Evolutionary conservation across 2,329 filamentous ascomycete species (phyloP).

Genomic region (Cercospora sp.): DNA sequence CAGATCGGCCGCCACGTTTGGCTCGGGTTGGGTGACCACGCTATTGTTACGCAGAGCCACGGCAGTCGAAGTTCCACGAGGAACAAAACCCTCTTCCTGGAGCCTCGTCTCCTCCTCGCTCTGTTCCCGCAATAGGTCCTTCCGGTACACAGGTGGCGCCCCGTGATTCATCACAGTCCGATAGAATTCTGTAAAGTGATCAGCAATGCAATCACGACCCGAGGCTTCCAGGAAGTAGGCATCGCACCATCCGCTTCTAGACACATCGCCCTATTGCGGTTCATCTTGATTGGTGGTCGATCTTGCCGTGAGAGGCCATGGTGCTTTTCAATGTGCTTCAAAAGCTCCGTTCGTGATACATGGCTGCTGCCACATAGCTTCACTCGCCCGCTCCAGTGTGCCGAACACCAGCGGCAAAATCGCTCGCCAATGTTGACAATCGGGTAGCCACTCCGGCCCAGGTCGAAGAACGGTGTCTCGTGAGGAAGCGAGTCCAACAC

Average conservation of each 20-base stretch:
- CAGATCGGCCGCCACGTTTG: no score
- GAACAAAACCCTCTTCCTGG: background rate
- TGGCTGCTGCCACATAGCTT: background rate
- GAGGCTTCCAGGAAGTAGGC: background rate
- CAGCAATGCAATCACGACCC: background rate
- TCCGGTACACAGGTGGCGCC: background rate
- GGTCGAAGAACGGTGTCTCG: background rate
- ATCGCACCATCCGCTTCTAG: background rate
- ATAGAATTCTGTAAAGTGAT: background rate
- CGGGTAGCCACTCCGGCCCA: slow-evolving; percentile 10
- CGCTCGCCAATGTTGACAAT: slow-evolving; percentile 10
- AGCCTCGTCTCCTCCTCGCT: background rate
- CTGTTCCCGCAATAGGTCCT: background rate
- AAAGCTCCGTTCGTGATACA: background rate
- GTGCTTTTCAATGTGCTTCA: background rate
- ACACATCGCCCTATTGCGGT: background rate
- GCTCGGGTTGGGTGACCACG: background rate
- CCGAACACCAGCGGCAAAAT: background rate
- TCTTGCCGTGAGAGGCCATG: background rate
- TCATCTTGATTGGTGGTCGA: background rate
- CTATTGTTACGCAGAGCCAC: background rate
- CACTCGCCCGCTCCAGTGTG: background rate
- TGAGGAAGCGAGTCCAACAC: background rate
- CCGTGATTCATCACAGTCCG: background rate
- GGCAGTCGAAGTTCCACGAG: background rate